Conservation (phyloP, 257 asterid species). For the Schizonepeta tenuifolia region DNA sequence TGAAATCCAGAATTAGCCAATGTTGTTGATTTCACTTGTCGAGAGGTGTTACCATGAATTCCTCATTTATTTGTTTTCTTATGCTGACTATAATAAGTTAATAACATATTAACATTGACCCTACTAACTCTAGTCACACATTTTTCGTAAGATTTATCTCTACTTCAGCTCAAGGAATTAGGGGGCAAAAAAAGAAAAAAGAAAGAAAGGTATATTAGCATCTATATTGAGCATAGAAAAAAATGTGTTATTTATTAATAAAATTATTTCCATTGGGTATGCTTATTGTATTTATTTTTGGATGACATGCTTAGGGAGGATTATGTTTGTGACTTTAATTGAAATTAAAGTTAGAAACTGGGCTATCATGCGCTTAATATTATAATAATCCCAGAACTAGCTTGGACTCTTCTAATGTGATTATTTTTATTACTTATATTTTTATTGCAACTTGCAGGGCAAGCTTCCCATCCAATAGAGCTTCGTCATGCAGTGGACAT, state of each 20-base stretch:
- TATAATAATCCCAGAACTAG: conserved; percentile 16
- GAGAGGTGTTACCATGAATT: neutral
- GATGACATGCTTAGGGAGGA: conserved; percentile 17
- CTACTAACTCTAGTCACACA: neutral
- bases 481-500: conserved; percentile 81
- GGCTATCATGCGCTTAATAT: neutral
- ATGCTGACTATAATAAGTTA: neutral
- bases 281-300: neutral
- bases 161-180: neutral
- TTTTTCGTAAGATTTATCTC: neutral
- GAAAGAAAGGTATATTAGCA: conserved; percentile 16
- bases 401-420: conserved; percentile 20
- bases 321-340: conserved; percentile 7
- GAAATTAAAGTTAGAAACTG: conserved; percentile 10
- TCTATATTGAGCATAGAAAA: neutral
- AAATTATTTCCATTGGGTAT: conserved; percentile 17
- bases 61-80: conserved; percentile 21
- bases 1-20: neutral
- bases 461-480: conserved; percentile 83
- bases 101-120: conserved; percentile 5
- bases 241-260: conserved; percentile 4
- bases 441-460: conserved; percentile 61
- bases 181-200: neutral
- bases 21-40: conserved; percentile 21
- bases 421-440: conserved; percentile 21